phyloP scores from a whole-genome alignment of 2,329 filamentous ascomycete genomes.

The Aspergillus clavatus region DNA sequence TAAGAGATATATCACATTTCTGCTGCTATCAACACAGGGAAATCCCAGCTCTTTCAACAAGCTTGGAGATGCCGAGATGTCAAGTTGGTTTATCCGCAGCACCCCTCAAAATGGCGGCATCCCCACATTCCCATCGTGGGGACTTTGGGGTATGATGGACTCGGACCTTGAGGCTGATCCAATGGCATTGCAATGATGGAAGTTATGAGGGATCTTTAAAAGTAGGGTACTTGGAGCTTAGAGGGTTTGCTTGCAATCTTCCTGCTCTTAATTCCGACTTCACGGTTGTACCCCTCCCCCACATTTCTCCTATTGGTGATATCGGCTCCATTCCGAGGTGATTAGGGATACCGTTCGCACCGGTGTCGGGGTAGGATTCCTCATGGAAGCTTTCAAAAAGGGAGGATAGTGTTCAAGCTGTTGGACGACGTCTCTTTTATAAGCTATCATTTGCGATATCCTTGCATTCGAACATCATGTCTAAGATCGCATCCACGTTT shows the following conservation, averaged over 20 bases:
- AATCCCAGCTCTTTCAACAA: background rate
- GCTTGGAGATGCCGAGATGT: background rate
- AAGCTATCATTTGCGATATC: too few relatives aligned
- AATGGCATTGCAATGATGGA: slow-evolving; percentile 9
- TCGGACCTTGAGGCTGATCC: slow-evolving; percentile 8
- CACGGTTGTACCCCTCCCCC: slow-evolving; percentile 12
- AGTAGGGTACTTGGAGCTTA: background rate
- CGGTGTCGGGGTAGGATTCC: slow-evolving; percentile 23
- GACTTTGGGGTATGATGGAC: slow-evolving; percentile 4
- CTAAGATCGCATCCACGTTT: slow-evolving; percentile 35
- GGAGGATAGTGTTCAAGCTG: background rate
- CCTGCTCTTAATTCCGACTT: background rate
- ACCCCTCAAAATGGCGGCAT: slow-evolving; percentile 11
- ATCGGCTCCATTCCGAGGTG: background rate
- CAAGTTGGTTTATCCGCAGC: slow-evolving; percentile 2
- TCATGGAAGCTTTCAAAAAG: slow-evolving; percentile 3
- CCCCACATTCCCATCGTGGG: slow-evolving; percentile 14
- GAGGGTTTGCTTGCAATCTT: background rate
- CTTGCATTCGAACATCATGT: slow-evolving; percentile 21
- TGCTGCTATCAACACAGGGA: background rate
- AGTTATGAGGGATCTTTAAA: background rate
- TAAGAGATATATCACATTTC: background rate
- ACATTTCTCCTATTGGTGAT: slow-evolving; percentile 5
- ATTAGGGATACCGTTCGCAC: background rate
- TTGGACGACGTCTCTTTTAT: too few relatives aligned